Evolutionary conservation across 1,284 basidiomycete species (phyloP).

Genomic region (Vanrija sp.): DNA sequence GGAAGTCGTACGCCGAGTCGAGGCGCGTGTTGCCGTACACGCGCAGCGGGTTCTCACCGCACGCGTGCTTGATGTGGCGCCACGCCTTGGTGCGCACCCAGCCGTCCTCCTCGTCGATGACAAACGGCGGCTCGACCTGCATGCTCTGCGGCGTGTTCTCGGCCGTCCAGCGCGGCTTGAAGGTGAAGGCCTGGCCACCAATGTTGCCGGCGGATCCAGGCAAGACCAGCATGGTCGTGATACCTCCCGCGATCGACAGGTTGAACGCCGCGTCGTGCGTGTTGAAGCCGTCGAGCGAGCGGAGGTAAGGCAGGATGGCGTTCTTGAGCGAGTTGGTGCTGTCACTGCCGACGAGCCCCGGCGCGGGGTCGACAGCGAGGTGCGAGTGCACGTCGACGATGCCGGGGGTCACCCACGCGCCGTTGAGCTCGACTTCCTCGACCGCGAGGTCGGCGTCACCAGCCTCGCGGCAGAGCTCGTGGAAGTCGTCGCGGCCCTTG

Average conservation of each 20-base stretch:
- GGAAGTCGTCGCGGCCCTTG: slow-evolving; percentile 22
- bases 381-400: slow-evolving; percentile 78
- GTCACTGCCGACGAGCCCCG: slow-evolving; percentile 54
- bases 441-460: slow-evolving; percentile 14
- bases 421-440: slow-evolving; percentile 46
- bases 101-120: slow-evolving; percentile 22
- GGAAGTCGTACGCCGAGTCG: slow-evolving; percentile 59
- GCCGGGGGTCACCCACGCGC: slow-evolving; percentile 53
- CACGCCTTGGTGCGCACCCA: slow-evolving; percentile 41
- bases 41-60: slow-evolving; percentile 53
- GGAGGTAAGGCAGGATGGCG: slow-evolving; percentile 51
- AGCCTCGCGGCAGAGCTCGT: not conserved
- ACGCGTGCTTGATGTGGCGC: slow-evolving; percentile 50
- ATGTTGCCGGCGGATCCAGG: slow-evolving; percentile 48
- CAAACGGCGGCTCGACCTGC: slow-evolving; percentile 49
- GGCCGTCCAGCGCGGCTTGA: slow-evolving; percentile 52
- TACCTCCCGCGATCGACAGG: slow-evolving; percentile 52
- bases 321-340: slow-evolving; percentile 49
- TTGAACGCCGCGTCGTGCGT: slow-evolving; percentile 53
- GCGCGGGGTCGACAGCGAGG: slow-evolving; percentile 64
- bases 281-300: slow-evolving; percentile 54
- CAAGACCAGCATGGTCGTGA: slow-evolving; percentile 53
- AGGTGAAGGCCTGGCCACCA: slow-evolving; percentile 52
- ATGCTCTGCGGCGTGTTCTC: slow-evolving; percentile 49
- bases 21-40: slow-evolving; percentile 54